Percentiles rank a stretch among this genome's conserved stretches.
Conservation (phyloP, 805 yeast genomes). For the Blastobotrys chiropterorum region DNA sequence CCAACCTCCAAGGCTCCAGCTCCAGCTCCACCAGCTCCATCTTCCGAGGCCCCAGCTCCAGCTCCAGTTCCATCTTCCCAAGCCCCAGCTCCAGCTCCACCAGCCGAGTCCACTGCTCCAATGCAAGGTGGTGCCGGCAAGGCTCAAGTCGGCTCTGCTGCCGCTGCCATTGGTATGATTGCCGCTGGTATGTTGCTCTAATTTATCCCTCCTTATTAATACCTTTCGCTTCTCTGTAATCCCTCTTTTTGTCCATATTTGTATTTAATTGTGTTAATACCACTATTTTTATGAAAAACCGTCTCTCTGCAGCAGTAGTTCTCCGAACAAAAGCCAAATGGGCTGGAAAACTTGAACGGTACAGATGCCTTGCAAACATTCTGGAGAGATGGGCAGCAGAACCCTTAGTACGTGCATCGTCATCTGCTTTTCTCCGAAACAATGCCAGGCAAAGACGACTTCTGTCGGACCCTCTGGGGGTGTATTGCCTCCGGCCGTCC, state of each 20-base stretch:
- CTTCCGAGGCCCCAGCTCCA: neutral
- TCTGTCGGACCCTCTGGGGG: no score
- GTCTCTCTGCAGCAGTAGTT: no score
- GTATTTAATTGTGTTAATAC: neutral
- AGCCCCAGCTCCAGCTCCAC: slow-evolving; percentile 1
- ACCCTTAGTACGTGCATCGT: no score
- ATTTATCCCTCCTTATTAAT: neutral
- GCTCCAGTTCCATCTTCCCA: neutral
- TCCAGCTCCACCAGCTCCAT: neutral
- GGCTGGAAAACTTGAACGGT: neutral
- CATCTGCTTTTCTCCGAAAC: no score
- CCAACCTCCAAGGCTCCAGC: neutral
- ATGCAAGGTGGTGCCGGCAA: neutral
- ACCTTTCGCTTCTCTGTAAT: neutral
- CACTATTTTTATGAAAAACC: neutral
- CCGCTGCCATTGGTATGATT: neutral
- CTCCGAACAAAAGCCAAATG: no score
- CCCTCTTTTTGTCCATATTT: neutral
- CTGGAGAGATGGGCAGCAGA: no score
- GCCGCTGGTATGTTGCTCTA: slow-evolving; percentile 1
- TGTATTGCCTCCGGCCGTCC: no score
- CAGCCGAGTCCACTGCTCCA: neutral
- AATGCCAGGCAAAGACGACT: no score
- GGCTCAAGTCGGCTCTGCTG: neutral
- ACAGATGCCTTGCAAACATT: no score